Conservation (phyloP, 108 stramenopile species). For the Nannochloropsis oceanica region DNA sequence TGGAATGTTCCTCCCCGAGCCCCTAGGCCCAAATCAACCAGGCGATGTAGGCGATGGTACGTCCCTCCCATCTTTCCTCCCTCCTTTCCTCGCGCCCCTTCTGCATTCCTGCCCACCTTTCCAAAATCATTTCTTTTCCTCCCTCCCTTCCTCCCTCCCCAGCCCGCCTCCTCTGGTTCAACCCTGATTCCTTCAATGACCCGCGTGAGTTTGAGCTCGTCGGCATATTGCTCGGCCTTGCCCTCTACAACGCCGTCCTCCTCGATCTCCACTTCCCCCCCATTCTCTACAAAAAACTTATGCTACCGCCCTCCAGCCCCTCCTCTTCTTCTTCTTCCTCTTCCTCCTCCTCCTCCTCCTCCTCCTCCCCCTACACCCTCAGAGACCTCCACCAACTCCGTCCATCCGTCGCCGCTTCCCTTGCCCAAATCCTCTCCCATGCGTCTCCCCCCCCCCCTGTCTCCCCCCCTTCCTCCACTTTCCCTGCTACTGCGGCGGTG, state of each 20-base stretch:
- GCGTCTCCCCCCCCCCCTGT: background rate
- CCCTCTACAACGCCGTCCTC: slow-evolving; percentile 40
- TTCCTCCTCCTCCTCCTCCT: background rate
- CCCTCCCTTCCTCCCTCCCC: background rate
- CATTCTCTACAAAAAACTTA: slow-evolving; percentile 33
- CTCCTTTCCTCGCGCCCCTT: background rate
- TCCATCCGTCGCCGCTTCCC: slow-evolving; percentile 6
- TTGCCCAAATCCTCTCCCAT: slow-evolving; percentile 30
- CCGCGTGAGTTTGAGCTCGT: slow-evolving; percentile 28
- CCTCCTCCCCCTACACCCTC: background rate
- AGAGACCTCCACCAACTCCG: background rate
- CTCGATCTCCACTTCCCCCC: slow-evolving; percentile 29
- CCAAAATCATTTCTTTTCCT: no score
- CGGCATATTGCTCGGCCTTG: slow-evolving; percentile 35
- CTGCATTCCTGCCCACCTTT: background rate
- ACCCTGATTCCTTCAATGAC: slow-evolving; percentile 14
- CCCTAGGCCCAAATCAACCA: background rate
- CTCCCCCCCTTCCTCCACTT: no score
- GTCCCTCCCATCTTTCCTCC: background rate
- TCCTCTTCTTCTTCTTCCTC: background rate
- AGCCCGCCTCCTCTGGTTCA: slow-evolving; percentile 29
- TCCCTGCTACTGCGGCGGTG: no score
- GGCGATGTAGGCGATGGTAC: background rate
- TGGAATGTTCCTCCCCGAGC: slow-evolving; percentile 19
- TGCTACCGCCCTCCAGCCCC: background rate